These are phyloP conservation scores for Acanthamoeba castellanii DNA, from an alignment of 208 protist species.

Conservation along the genomic window DNA sequence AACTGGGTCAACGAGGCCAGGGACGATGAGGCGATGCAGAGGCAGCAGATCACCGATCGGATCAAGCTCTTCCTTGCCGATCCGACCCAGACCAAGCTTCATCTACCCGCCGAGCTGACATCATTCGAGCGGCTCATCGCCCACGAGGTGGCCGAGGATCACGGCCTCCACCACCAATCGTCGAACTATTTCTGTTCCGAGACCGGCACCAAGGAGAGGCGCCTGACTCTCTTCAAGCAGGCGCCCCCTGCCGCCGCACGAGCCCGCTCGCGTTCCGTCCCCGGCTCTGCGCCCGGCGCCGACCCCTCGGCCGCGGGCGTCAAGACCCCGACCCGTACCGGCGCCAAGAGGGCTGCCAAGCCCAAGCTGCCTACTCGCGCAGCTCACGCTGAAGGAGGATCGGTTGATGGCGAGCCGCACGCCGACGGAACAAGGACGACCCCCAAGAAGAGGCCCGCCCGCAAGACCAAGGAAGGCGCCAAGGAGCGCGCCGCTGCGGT, in stretches of 20 bases:
- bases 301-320: not conserved
- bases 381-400: not conserved
- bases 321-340: slow-evolving; percentile 1
- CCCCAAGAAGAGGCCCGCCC: slow-evolving; percentile 28
- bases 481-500: slow-evolving; percentile 29
- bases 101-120: slow-evolving; percentile 45
- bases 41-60: not conserved
- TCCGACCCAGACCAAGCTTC: not conserved
- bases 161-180: slow-evolving; percentile 42
- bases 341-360: not conserved
- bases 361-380: not conserved
- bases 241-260: not conserved
- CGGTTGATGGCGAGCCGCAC: not conserved
- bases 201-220: slow-evolving; percentile 37
- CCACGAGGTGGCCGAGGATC: slow-evolving; percentile 39
- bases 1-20: not conserved
- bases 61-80: slow-evolving; percentile 46
- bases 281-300: not conserved
- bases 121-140: slow-evolving; percentile 62
- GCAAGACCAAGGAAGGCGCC: not conserved
- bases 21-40: not conserved
- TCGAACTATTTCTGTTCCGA: slow-evolving; percentile 59
- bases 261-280: slow-evolving; percentile 21
- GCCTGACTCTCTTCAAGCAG: slow-evolving; percentile 53
- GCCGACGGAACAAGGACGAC: not conserved